Base-by-base conservation (phyloP, 306 rosid species). In the Alnus glutinosa region DNA sequence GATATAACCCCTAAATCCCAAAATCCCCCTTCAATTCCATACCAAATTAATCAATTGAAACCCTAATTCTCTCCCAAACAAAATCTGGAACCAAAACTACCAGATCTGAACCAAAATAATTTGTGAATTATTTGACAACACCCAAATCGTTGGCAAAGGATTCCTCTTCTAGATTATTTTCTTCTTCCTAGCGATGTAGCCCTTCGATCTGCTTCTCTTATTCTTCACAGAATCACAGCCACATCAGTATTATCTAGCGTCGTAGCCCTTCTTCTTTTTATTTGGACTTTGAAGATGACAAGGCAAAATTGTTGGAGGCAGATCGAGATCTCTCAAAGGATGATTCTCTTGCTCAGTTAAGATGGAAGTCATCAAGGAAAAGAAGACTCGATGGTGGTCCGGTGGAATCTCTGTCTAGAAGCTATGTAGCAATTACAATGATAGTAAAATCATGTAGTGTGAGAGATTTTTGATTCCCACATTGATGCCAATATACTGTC, bases 331-430 rank as follows among this genome's bases (percentile, higher is more conserved):
- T 94, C 3, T 72, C 84, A n/a, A 91, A 91, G 86, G 94, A 92
- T 66, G 83, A 76, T 77, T 68, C 69, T 28, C 86, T 85, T 1
- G 68, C 86, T 14, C 90, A 75, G 77, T 79, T 92, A 80, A 86
- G 90, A 79, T 94, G 98, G 98, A 88, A 81, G 50, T 75, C 88
- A 5, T 87, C 93, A 1, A 82, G 87, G 80, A 92, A 94, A 84
- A 83, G 98, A 83, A 77, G 90, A 79, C 83, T 83, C 1, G 67
- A 75, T 62, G n/a, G n/a, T n/a, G n/a, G n/a, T n/a, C n/a, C n/a
- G 73, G 83, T 10, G 50, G 83, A 0, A 10, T 55, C 78, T 77
- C 83, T 47, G 46, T 55, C 8, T 83, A 19, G 48, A 92, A 88
- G 85, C 70, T 55, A 54, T 81, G 32, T 4, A 47, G 3, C 42